Evolutionary conservation across 2,329 filamentous ascomycete genomes (phyloP).

Genomic region (Xylaria sp.): DNA sequence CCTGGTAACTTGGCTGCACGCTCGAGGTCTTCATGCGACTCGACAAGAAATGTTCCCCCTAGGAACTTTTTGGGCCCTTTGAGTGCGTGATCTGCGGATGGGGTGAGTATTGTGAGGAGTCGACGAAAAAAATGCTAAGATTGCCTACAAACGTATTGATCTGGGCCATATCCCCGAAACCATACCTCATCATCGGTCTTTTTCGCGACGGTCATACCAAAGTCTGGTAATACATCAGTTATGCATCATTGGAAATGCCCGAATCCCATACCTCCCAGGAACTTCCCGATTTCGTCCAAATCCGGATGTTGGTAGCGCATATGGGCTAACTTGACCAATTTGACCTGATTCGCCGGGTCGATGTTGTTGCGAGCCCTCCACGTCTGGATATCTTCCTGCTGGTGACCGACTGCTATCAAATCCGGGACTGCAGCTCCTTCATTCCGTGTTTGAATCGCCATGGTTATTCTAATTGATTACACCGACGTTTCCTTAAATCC

Average conservation of each 20-base stretch:
- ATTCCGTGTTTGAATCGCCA: slow-evolving; percentile 29
- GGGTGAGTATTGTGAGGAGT: slow-evolving; percentile 10
- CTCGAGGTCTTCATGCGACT: slow-evolving; percentile 33
- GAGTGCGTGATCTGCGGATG: slow-evolving; percentile 26
- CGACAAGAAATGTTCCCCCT: slow-evolving; percentile 34
- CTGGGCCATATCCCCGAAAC: slow-evolving; percentile 35
- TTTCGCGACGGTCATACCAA: slow-evolving; percentile 34
- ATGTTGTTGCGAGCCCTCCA: slow-evolving; percentile 37
- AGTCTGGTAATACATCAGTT: slow-evolving; percentile 29
- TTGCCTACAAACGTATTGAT: slow-evolving; percentile 37
- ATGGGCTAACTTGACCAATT: slow-evolving; percentile 33
- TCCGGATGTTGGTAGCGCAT: slow-evolving; percentile 39
- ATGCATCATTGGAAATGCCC: background rate
- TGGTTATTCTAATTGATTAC: background rate
- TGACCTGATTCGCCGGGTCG: slow-evolving; percentile 28
- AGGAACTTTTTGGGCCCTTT: slow-evolving; percentile 37
- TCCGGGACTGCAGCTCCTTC: slow-evolving; percentile 34
- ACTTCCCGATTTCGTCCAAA: slow-evolving; percentile 30
- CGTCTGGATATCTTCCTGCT: slow-evolving; percentile 31
- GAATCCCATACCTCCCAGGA: slow-evolving; percentile 28
- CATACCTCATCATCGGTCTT: slow-evolving; percentile 31
- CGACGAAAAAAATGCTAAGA: background rate
- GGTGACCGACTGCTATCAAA: slow-evolving; percentile 30
- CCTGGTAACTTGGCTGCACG: slow-evolving; percentile 31
- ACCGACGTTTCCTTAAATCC: background rate